Evolutionary conservation across 495 filamentous ascomycete genomes (phyloP).

Genomic region (Penicillium turbatum): DNA sequence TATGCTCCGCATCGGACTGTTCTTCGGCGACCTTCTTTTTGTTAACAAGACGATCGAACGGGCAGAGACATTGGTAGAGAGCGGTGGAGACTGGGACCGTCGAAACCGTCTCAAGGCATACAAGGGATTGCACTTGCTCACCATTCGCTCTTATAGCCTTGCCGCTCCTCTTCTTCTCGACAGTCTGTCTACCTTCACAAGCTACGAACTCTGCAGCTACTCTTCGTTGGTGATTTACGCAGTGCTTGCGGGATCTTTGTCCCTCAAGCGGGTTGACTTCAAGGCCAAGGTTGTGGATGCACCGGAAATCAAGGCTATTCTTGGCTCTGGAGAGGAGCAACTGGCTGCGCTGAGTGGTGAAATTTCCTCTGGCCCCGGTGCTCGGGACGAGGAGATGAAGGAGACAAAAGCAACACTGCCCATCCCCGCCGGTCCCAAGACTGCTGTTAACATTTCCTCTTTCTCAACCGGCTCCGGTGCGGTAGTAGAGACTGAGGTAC

Average conservation of each 20-base stretch:
- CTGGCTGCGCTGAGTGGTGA: constrained; percentile 71
- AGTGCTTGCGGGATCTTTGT: constrained; percentile 88
- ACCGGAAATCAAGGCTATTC: constrained; percentile 93
- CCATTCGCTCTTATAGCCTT: constrained; percentile 79
- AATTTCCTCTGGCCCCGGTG: constrained; percentile 71
- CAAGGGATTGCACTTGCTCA: constrained; percentile 89
- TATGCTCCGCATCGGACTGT: constrained; percentile 90
- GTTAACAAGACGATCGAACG: constrained; percentile 93
- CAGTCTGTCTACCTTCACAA: constrained; percentile 96
- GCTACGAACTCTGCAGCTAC: constrained; percentile 95
- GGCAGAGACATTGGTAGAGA: constrained; percentile 84
- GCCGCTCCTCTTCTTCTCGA: constrained; percentile 93
- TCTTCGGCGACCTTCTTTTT: constrained; percentile 85
- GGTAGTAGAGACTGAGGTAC: constrained; percentile 67
- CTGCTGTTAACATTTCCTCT: constrained; percentile 78
- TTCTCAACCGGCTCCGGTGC: constrained; percentile 63
- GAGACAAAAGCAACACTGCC: constrained; percentile 52
- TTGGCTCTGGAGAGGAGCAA: constrained; percentile 84
- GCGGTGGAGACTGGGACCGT: constrained; percentile 96
- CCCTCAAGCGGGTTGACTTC: constrained; percentile 95
- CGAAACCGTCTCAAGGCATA: constrained; percentile 98
- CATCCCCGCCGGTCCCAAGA: constrained; percentile 54
- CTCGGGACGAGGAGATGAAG: constrained; percentile 73
- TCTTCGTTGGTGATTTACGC: constrained; percentile 91
- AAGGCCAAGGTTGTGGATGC: constrained; percentile 98